Evolutionary conservation across 768 basidiomycete genomes (phyloP).

Genomic region (Harrya chromipes): DNA sequence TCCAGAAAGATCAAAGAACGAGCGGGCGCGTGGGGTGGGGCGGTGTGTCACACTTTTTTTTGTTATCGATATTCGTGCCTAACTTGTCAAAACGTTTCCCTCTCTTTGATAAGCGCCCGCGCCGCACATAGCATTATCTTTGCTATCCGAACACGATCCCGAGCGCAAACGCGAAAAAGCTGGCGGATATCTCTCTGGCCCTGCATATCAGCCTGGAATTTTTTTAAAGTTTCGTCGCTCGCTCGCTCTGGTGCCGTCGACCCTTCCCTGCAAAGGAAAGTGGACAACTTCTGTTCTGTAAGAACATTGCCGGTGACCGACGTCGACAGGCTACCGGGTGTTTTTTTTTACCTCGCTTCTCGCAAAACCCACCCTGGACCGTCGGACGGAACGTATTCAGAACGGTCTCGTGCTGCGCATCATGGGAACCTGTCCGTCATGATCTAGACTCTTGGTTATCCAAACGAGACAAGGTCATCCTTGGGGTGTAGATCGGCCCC

Average conservation of each 20-base stretch:
- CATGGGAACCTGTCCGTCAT: not conserved
- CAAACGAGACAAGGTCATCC: not conserved
- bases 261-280: conserved; percentile 14
- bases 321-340: no score
- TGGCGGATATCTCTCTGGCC: no score
- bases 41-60: no score
- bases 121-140: no score
- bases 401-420: no score
- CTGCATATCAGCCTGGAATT: no score
- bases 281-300: not conserved
- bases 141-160: conserved; percentile 16
- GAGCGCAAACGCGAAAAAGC: not conserved
- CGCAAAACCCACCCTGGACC: no score
- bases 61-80: not conserved
- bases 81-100: not conserved
- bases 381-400: no score
- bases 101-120: no score
- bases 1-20: conserved; percentile 15
- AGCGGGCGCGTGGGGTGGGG: conserved; percentile 1
- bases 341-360: no score
- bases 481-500: not conserved
- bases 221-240: not conserved
- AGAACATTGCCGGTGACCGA: no score
- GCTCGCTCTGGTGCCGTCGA: no score
- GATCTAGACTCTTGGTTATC: not conserved